These are phyloP conservation scores for Lipomyces spencermartinsiae DNA, from an alignment of 805 yeast species.

Conservation along the genomic window DNA sequence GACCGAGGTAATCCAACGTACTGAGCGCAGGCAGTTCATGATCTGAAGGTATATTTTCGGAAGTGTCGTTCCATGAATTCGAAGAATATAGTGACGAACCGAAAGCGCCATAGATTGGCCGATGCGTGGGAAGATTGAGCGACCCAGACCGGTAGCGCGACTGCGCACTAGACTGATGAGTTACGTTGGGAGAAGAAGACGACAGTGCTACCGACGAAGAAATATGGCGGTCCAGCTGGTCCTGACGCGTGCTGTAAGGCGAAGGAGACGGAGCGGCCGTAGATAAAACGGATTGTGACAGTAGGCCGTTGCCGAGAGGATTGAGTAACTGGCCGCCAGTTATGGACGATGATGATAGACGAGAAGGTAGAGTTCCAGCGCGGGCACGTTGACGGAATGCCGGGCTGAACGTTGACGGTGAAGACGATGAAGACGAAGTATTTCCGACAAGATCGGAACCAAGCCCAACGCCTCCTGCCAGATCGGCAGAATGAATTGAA, in stretches of 20 bases:
- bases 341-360: constrained; percentile 47
- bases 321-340: constrained; percentile 11
- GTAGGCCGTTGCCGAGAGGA: constrained; percentile 1
- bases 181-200: constrained; percentile 4
- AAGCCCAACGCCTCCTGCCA: constrained; percentile 4
- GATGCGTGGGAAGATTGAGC: constrained; percentile 30
- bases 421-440: constrained; percentile 16
- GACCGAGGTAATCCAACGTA: constrained; percentile 39
- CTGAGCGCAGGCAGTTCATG: constrained; percentile 32
- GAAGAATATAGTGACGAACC: constrained; percentile 25
- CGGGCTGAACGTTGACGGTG: constrained; percentile 26
- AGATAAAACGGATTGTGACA: not conserved
- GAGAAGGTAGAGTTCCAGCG: constrained; percentile 80
- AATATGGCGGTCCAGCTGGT: constrained; percentile 2
- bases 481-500: constrained; percentile 7
- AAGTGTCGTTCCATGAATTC: constrained; percentile 10
- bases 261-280: constrained; percentile 6
- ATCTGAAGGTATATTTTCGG: not conserved
- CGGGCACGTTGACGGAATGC: constrained; percentile 63
- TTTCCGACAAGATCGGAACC: constrained; percentile 9
- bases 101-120: constrained; percentile 17
- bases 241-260: not conserved
- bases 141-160: constrained; percentile 38
- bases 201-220: constrained; percentile 3
- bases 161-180: constrained; percentile 1